Percentiles rank a stretch among this genome's conserved stretches.
Evolutionary conservation across 768 basidiomycete species (phyloP).

Genomic region (Boletus rubroflammeus): DNA sequence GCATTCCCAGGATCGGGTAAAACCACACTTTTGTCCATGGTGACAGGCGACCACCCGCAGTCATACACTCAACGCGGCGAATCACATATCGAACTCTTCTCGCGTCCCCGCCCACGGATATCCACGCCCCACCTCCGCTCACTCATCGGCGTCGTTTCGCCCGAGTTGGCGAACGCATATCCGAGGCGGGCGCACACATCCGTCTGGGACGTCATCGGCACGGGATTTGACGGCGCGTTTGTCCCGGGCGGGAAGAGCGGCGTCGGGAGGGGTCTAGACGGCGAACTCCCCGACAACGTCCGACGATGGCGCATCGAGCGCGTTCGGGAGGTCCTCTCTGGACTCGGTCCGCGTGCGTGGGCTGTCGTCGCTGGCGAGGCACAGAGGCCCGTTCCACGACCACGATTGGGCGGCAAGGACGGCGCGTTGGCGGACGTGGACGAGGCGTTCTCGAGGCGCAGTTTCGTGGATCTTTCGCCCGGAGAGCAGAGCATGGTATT

Average conservation of each 20-base stretch:
- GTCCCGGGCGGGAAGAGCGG: slow-evolving; percentile 43
- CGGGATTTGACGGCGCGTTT: slow-evolving; percentile 88
- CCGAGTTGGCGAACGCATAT: slow-evolving; percentile 90
- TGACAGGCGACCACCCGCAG: slow-evolving; percentile 94
- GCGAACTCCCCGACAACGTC: slow-evolving; percentile 32
- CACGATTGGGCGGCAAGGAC: no score
- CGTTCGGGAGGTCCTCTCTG: slow-evolving; percentile 57
- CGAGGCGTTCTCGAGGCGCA: slow-evolving; percentile 42
- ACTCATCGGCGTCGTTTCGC: slow-evolving; percentile 76
- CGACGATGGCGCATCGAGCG: slow-evolving; percentile 39
- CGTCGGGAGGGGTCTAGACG: slow-evolving; percentile 47
- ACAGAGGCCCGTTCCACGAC: background rate
- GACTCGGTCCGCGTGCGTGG: slow-evolving; percentile 62
- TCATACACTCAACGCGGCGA: slow-evolving; percentile 68
- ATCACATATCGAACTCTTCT: slow-evolving; percentile 54
- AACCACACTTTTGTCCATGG: slow-evolving; percentile 83
- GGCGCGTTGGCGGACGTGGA: slow-evolving; percentile 9
- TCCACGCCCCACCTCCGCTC: slow-evolving; percentile 66
- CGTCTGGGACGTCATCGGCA: slow-evolving; percentile 78
- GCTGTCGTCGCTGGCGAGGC: background rate
- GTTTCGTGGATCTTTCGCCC: slow-evolving; percentile 63
- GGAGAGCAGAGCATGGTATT: slow-evolving; percentile 81
- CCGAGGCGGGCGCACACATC: slow-evolving; percentile 65
- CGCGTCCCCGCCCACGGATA: slow-evolving; percentile 55
- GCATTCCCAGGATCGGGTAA: slow-evolving; percentile 75